These are phyloP conservation scores for Potentilla sterilis DNA, from an alignment of 306 rosid genomes.

Conservation along the genomic window DNA sequence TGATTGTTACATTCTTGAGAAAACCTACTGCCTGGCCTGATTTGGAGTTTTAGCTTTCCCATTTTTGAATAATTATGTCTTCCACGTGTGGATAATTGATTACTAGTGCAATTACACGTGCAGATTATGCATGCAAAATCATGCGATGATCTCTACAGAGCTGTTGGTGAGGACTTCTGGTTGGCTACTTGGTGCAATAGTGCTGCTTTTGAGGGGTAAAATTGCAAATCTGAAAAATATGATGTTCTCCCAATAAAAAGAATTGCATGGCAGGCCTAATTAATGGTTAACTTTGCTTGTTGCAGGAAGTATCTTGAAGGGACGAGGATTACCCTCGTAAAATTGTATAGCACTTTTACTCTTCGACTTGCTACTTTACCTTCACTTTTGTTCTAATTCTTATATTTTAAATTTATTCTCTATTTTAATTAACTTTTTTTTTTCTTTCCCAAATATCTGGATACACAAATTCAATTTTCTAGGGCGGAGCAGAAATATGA, in stretches of 20 bases:
- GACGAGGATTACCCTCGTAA: constrained; percentile 74
- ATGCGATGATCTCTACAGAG: constrained; percentile 73
- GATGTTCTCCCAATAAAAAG: constrained; percentile 15
- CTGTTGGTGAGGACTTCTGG: constrained; percentile 95
- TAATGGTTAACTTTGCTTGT: constrained; percentile 34
- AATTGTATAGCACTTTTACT: constrained; percentile 50
- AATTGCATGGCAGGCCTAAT: constrained; percentile 29
- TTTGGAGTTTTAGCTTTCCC: not conserved
- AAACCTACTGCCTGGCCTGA: not conserved
- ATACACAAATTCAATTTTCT: constrained; percentile 21
- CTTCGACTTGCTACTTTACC: constrained; percentile 24
- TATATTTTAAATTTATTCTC: constrained; percentile 2
- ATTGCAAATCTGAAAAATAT: constrained; percentile 10
- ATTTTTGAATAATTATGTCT: not conserved
- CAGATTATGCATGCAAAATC: constrained; percentile 84
- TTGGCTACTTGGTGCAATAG: constrained; percentile 93
- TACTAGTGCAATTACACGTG: constrained; percentile 20
- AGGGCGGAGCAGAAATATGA: constrained; percentile 82
- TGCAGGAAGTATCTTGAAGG: constrained; percentile 97
- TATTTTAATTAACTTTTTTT: not conserved
- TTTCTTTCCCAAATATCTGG: constrained; percentile 7
- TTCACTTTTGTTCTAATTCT: not conserved
- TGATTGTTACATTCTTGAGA: not conserved
- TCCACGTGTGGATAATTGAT: not conserved
- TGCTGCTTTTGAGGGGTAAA: constrained; percentile 81